A percentile compares a stretch with the other conserved stretches of the same genome.
Evolutionary conservation across 163 green algal species (phyloP).

Genomic region (Volvox carteri): DNA sequence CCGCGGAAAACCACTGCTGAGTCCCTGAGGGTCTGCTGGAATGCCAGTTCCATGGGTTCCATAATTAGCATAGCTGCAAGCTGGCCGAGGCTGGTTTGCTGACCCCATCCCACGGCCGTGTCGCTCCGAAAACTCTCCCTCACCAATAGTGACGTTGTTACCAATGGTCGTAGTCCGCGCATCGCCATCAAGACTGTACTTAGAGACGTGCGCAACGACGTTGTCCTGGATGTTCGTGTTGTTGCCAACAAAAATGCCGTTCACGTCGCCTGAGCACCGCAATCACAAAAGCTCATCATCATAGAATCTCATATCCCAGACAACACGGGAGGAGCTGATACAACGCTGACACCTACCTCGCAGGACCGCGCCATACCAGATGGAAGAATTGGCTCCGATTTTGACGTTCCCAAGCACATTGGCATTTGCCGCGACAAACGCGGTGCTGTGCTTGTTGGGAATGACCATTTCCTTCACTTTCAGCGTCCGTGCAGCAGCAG

Average conservation of each 20-base stretch:
- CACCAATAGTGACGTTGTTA: slow-evolving; percentile 91
- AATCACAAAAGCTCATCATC: background rate
- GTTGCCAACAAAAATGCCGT: slow-evolving; percentile 88
- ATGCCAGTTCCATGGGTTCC: no score
- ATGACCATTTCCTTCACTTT: slow-evolving; percentile 64
- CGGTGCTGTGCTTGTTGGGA: slow-evolving; percentile 72
- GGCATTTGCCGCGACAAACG: slow-evolving; percentile 94
- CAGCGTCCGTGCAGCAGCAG: slow-evolving; percentile 33
- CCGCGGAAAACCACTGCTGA: no score
- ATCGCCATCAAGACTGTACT: slow-evolving; percentile 70
- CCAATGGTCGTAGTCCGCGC: slow-evolving; percentile 88
- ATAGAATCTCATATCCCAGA: background rate
- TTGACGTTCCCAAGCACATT: slow-evolving; percentile 94
- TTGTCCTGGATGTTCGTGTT: slow-evolving; percentile 98
- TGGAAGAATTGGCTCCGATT: slow-evolving; percentile 85
- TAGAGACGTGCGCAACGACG: slow-evolving; percentile 89
- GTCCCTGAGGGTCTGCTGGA: no score
- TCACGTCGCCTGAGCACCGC: slow-evolving; percentile 87
- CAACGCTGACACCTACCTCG: slow-evolving; percentile 71
- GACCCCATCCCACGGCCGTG: no score
- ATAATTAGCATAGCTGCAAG: no score
- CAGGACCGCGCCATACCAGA: slow-evolving; percentile 97
- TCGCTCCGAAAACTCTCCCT: background rate
- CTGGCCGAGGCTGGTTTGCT: no score
- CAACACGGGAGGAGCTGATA: background rate